Percentiles rank a stretch among this genome's conserved stretches.
Evolutionary conservation across 140 eudicot species (phyloP).

Genomic region (Bidens hawaiensis): DNA sequence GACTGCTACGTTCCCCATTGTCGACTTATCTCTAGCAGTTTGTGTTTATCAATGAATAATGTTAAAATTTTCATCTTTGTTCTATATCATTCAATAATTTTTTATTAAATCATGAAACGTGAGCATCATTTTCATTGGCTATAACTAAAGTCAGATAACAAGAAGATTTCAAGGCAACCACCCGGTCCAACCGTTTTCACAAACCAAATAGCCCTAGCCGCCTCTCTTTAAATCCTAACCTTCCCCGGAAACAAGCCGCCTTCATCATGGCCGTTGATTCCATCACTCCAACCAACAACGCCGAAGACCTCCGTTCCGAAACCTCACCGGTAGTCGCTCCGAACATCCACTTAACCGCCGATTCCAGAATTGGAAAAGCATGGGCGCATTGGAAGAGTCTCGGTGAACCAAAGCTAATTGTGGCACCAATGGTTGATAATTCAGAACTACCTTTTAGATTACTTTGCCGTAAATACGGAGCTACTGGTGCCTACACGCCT

Average conservation of each 20-base stretch:
- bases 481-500: conserved; percentile 92
- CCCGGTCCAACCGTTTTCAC: neutral
- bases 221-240: conserved; percentile 24
- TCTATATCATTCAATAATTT: too few relatives aligned
- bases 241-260: conserved; percentile 7
- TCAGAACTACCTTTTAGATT: conserved; percentile 93
- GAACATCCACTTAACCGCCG: conserved; percentile 40
- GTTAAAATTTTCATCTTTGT: too few relatives aligned
- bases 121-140: too few relatives aligned
- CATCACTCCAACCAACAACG: conserved; percentile 32
- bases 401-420: conserved; percentile 76
- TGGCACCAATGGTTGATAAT: conserved; percentile 83
- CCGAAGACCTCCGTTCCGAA: conserved; percentile 48
- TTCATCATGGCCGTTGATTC: conserved; percentile 35
- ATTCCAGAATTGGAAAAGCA: conserved; percentile 59
- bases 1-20: too few relatives aligned
- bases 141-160: too few relatives aligned
- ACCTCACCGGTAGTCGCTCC: conserved; percentile 28
- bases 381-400: conserved; percentile 43
- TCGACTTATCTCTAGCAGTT: too few relatives aligned
- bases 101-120: too few relatives aligned
- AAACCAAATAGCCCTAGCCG: neutral
- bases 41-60: too few relatives aligned
- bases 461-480: conserved; percentile 86
- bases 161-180: neutral